Evolutionary conservation across 768 basidiomycete genomes (phyloP), one percentile per base, ranked within the genome.

Genomic region (Omphalotus guepiniiformis): DNA sequence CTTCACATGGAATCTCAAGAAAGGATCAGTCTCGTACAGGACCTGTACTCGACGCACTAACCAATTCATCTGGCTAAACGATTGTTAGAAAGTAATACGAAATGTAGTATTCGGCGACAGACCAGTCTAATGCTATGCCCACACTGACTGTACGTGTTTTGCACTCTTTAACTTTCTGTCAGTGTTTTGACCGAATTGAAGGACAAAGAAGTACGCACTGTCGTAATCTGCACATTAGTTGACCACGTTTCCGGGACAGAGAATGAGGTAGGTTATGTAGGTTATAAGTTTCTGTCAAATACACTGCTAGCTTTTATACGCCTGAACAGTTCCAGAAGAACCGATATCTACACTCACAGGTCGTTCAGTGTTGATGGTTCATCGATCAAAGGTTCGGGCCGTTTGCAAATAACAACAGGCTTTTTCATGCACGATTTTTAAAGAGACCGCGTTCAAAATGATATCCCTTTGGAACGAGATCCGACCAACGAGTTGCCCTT

Each of bases 201-300:
- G 30, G 30, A 19, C 13, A 8, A 38, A n/a, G 38, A 26, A 37
- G 13, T 16, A 58, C 74, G 58, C 53, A 88, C 87, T 85, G 82
- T 71, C 84, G 77, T 75, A 74, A 82, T 63, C 70, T 74, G 61
- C 87, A 89, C 87, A 89, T 88, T 51, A n/a, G 50, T 15, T 39
- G 25, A 19, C 12, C 6, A n/a, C 6, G 4, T 22, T 8, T 16
- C 22, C 11, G 32, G 13, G 34, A 27, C 23, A 18, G 16, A 21
- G 4, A 12, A 23, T 26, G 22, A 37, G 30, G 30, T 32, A 32
- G 30, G 30, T 32, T 32, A 32, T n/a, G 9, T 32, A n/a, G 9
- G n/a, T 32, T n/a, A 32, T 32, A 9, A n/a, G n/a, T n/a, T 32
- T 9, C 9, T 32, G n/a, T 32, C 9, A n/a, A 32, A n/a, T n/a